Evolutionary conservation across 148 eudicot genomes (phyloP).

Genomic region (Chenopodium quinoa): DNA sequence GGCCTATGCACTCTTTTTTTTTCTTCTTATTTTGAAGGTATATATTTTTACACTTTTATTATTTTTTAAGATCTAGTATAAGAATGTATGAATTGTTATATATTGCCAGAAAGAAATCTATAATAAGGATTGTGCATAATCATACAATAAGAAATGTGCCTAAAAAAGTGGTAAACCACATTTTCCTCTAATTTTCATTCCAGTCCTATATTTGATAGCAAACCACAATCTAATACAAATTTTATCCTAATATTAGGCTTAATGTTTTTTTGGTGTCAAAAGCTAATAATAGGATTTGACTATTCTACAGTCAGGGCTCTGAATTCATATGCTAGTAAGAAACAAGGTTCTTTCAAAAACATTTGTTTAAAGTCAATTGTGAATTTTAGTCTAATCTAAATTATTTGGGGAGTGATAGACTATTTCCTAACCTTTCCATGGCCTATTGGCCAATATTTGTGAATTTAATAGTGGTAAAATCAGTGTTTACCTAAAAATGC

Average conservation of each 20-base stretch:
- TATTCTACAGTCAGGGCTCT: neutral
- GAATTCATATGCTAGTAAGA: neutral
- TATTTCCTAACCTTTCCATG: too few relatives aligned
- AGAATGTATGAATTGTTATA: neutral
- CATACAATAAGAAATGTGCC: neutral
- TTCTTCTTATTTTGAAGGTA: neutral
- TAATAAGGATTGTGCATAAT: neutral
- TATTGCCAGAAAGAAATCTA: neutral
- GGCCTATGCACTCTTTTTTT: conserved; percentile 24
- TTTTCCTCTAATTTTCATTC: neutral
- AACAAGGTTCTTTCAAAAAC: too few relatives aligned
- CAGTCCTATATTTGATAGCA: neutral
- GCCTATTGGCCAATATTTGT: too few relatives aligned
- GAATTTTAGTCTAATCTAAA: too few relatives aligned
- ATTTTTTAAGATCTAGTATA: neutral
- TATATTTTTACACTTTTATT: neutral
- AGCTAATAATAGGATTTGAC: neutral
- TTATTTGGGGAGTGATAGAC: too few relatives aligned
- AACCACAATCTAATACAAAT: neutral
- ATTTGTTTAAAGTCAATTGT: too few relatives aligned
- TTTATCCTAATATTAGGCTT: conserved; percentile 7
- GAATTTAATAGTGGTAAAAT: too few relatives aligned
- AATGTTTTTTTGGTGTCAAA: neutral
- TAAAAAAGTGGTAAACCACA: conserved; percentile 18
- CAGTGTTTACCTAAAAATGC: too few relatives aligned